Conservation (phyloP, 176 grass and related monocot genomes). For the Aegilops bicornis region DNA sequence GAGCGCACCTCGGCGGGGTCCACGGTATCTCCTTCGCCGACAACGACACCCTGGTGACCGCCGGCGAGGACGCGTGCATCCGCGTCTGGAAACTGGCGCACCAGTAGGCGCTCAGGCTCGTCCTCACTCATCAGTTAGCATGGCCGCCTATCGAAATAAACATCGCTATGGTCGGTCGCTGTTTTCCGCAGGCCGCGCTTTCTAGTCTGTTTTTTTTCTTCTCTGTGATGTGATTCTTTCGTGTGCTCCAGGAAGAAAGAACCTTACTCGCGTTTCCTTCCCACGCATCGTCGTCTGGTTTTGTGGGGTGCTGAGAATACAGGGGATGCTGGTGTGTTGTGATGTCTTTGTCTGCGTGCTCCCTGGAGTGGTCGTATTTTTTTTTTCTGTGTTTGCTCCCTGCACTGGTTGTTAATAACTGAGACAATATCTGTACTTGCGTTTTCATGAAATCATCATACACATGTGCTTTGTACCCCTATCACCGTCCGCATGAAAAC, state of each 20-base stretch:
- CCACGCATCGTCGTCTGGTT: conserved; percentile 14
- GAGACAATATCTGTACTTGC: not conserved
- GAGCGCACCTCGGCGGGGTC: conserved; percentile 94
- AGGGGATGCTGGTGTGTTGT: conserved; percentile 27
- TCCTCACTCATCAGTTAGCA: not conserved
- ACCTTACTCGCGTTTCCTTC: not conserved
- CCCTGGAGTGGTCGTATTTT: not conserved
- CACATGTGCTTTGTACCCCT: no score
- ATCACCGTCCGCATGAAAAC: no score
- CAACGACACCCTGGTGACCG: conserved; percentile 60
- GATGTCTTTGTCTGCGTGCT: not conserved
- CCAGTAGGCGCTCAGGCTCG: conserved; percentile 33
- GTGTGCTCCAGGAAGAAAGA: conserved; percentile 9
- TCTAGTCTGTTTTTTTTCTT: not conserved
- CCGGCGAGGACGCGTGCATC: conserved; percentile 86
- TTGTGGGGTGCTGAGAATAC: conserved; percentile 27
- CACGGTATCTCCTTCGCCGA: conserved; percentile 72
- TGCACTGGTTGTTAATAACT: conserved; percentile 1
- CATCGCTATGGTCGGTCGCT: not conserved
- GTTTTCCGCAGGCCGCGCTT: not conserved
- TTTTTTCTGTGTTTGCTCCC: no score
- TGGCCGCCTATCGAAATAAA: conserved; percentile 31
- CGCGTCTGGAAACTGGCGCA: conserved; percentile 80
- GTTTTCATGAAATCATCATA: not conserved
- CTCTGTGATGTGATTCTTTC: not conserved